Percentiles rank a stretch among this genome's conserved stretches.
Conservation (phyloP, 495 filamentous ascomycete species). For the Halenospora varia region DNA sequence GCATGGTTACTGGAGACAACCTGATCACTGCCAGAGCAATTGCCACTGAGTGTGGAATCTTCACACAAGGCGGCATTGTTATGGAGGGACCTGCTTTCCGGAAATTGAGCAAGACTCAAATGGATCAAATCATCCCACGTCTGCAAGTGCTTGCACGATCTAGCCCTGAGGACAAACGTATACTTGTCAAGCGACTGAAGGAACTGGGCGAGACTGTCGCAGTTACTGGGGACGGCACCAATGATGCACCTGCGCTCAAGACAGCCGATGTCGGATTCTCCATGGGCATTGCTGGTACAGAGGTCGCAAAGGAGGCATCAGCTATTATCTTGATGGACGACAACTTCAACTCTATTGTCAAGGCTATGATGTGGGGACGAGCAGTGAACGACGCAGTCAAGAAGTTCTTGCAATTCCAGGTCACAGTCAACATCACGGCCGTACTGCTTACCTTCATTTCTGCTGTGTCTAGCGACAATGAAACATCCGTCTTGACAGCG, state of each 20-base stretch:
- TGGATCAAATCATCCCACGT: conserved; percentile 67
- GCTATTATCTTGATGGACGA: conserved; percentile 91
- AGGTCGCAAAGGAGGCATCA: conserved; percentile 91
- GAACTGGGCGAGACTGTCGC: conserved; percentile 86
- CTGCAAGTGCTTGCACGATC: conserved; percentile 85
- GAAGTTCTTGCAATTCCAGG: conserved; percentile 88
- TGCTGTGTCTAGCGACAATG: conserved; percentile 62
- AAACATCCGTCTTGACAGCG: conserved; percentile 71
- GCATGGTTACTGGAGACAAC: conserved; percentile 93
- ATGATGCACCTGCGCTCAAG: conserved; percentile 83
- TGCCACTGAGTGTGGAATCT: conserved; percentile 78
- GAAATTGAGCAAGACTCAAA: conserved; percentile 63
- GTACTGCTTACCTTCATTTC: conserved; percentile 80
- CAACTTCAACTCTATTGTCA: conserved; percentile 85
- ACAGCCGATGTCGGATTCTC: conserved; percentile 88
- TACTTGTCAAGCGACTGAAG: conserved; percentile 74
- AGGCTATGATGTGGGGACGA: conserved; percentile 85
- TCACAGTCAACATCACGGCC: conserved; percentile 88
- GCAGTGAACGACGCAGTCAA: conserved; percentile 88
- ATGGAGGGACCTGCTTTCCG: conserved; percentile 87
- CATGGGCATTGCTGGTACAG: conserved; percentile 88
- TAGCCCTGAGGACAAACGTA: conserved; percentile 83
- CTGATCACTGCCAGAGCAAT: conserved; percentile 78
- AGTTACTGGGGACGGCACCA: conserved; percentile 88
- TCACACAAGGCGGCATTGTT: conserved; percentile 64